phyloP scores from a whole-genome alignment of 441 rosid genomes.

The Jatropha multifida region DNA sequence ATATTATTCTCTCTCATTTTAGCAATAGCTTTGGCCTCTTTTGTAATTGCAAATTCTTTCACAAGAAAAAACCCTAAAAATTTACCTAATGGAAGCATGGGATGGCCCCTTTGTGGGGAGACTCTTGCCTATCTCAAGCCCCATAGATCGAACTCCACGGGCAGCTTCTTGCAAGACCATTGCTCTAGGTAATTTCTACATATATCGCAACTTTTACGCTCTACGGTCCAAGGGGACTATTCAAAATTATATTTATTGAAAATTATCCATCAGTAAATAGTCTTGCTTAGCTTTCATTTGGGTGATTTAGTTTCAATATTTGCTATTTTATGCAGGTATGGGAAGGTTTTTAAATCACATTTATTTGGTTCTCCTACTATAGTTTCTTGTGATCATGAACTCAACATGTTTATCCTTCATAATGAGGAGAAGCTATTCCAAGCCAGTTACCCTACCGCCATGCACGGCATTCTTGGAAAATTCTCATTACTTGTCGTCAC shows the following conservation, averaged over 20 bases:
- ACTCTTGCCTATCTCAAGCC: constrained; percentile 74
- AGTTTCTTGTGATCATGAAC: constrained; percentile 82
- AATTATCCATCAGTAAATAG: no score
- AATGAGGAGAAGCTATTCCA: constrained; percentile 72
- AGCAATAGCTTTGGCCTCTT: constrained; percentile 34
- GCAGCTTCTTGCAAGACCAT: constrained; percentile 61
- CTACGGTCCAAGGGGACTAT: no score
- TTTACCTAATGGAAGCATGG: constrained; percentile 63
- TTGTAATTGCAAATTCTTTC: constrained; percentile 22
- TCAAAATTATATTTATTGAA: no score
- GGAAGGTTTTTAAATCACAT: constrained; percentile 76
- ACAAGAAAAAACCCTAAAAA: constrained; percentile 20
- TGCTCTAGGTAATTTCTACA: constrained; percentile 45
- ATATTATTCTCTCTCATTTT: constrained; percentile 26
- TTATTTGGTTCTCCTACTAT: constrained; percentile 75
- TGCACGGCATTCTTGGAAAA: constrained; percentile 76
- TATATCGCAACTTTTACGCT: no score
- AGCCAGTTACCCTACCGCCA: constrained; percentile 66
- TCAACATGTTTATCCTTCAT: constrained; percentile 76
- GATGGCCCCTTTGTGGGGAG: constrained; percentile 82
- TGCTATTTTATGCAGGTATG: constrained; percentile 44
- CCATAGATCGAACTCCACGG: constrained; percentile 63
- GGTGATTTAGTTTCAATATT: no score
- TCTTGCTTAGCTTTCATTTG: no score
- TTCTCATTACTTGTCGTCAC: constrained; percentile 51